These are phyloP conservation scores for Ogataea methylovora DNA, from an alignment of 805 yeast genomes.

Conservation along the genomic window DNA sequence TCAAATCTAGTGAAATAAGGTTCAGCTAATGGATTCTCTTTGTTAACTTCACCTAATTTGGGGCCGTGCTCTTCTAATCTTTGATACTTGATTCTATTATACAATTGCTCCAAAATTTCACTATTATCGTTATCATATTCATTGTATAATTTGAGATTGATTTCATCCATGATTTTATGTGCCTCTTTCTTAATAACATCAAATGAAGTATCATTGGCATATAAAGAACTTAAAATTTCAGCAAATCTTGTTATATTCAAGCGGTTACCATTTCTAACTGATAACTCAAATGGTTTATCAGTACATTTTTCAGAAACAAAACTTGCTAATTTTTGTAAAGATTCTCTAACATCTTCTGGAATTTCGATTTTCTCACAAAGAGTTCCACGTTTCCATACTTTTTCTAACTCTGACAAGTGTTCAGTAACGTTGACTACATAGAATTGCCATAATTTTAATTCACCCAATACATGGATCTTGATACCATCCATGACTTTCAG, in stretches of 20 bases:
- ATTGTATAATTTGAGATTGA: constrained; percentile 65
- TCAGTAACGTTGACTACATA: constrained; percentile 59
- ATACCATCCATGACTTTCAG: constrained; percentile 59
- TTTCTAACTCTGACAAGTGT: constrained; percentile 31
- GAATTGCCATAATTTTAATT: constrained; percentile 77
- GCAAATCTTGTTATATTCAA: constrained; percentile 46
- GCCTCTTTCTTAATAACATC: constrained; percentile 33
- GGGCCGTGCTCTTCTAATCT: constrained; percentile 83
- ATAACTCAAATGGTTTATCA: constrained; percentile 35
- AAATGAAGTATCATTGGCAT: constrained; percentile 23
- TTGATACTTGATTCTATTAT: constrained; percentile 67
- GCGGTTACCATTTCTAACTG: constrained; percentile 43
- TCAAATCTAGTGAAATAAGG: constrained; percentile 77
- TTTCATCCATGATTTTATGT: constrained; percentile 56
- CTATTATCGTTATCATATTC: constrained; percentile 68
- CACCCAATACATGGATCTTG: constrained; percentile 56
- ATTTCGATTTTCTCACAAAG: constrained; percentile 26
- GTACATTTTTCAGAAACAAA: constrained; percentile 38
- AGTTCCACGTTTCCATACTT: constrained; percentile 23
- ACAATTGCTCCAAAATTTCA: constrained; percentile 60
- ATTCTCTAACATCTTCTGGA: constrained; percentile 35
- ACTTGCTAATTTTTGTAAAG: constrained; percentile 42
- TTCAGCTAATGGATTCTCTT: constrained; percentile 62
- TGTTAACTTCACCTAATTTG: constrained; percentile 56
- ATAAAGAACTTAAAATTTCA: constrained; percentile 36